phyloP scores from a whole-genome alignment of 768 basidiomycete species.

The Rhodocollybia butyracea region DNA sequence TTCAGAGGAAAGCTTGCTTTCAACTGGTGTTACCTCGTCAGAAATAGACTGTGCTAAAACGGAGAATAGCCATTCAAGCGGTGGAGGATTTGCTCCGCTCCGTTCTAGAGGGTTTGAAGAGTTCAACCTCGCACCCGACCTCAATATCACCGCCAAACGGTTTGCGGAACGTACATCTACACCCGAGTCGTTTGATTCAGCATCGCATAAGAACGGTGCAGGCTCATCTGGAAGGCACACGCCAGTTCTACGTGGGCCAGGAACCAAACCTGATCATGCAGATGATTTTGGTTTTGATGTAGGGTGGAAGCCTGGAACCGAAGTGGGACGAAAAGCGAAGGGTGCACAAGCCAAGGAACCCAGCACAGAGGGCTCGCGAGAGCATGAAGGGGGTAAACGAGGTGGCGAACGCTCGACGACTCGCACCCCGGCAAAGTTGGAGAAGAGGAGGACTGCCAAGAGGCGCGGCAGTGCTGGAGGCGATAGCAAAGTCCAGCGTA shows the following conservation, averaged over 20 bases:
- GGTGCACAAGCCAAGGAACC: not conserved
- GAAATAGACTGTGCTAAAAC: not conserved
- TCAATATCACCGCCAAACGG: not conserved
- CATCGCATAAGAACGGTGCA: not conserved
- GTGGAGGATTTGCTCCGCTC: conserved; percentile 5
- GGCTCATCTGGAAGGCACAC: not conserved
- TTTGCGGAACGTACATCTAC: not conserved
- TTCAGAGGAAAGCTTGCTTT: conserved; percentile 5
- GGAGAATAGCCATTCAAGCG: not conserved
- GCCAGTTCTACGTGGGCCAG: not conserved
- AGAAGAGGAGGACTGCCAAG: not conserved
- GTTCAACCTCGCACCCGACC: conserved; percentile 2
- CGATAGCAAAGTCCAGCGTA: not conserved
- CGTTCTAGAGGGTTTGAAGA: conserved; percentile 4
- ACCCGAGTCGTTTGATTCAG: conserved; percentile 1
- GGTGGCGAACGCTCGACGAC: not conserved
- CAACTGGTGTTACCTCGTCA: not conserved
- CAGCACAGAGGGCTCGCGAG: not conserved
- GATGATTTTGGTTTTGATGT: conserved; percentile 2
- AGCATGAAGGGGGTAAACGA: not conserved
- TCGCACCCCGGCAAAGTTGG: not conserved
- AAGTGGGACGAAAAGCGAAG: not conserved
- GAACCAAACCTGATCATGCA: not conserved
- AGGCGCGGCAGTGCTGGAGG: not conserved
- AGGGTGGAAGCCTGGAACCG: not conserved